Conservation (phyloP, 129 eudicot species). For the Silybum marianum region DNA sequence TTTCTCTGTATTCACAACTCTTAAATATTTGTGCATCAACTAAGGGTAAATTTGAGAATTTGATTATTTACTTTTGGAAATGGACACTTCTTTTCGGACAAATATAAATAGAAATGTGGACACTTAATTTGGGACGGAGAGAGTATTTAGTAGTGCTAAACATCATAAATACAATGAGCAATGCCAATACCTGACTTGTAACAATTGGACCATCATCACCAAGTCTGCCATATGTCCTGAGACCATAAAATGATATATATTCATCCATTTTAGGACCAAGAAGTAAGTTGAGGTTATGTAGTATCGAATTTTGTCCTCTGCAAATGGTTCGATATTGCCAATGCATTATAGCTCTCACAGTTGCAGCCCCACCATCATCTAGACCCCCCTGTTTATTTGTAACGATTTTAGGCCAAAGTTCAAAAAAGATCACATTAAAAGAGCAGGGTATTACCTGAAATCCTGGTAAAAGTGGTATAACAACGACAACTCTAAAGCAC, state of each 20-base stretch:
- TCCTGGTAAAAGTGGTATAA: constrained; percentile 91
- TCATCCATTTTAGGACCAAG: constrained; percentile 72
- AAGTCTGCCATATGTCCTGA: constrained; percentile 83
- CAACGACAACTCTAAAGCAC: constrained; percentile 80
- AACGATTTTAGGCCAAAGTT: not conserved
- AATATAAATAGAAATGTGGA: too few relatives aligned
- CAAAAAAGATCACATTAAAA: constrained; percentile 6
- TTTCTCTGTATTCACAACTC: too few relatives aligned
- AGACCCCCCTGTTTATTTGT: constrained; percentile 73
- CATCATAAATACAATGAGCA: not conserved
- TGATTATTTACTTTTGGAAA: too few relatives aligned
- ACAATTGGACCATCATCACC: constrained; percentile 72
- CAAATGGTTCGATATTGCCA: constrained; percentile 97
- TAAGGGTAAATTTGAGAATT: too few relatives aligned
- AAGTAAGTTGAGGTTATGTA: constrained; percentile 58
- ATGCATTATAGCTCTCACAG: constrained; percentile 97
- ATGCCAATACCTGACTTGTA: constrained; percentile 79
- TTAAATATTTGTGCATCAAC: too few relatives aligned
- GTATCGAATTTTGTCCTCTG: constrained; percentile 72
- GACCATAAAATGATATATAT: constrained; percentile 88
- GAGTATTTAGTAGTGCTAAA: constrained; percentile 2
- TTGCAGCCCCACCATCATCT: constrained; percentile 97
- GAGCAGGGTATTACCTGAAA: constrained; percentile 68
- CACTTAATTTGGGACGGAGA: too few relatives aligned
- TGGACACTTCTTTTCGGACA: too few relatives aligned